A percentile compares a stretch with the other conserved stretches of the same genome.
phyloP scores from a whole-genome alignment of 2,329 filamentous ascomycete species.

The Diaporthe australafricana region DNA sequence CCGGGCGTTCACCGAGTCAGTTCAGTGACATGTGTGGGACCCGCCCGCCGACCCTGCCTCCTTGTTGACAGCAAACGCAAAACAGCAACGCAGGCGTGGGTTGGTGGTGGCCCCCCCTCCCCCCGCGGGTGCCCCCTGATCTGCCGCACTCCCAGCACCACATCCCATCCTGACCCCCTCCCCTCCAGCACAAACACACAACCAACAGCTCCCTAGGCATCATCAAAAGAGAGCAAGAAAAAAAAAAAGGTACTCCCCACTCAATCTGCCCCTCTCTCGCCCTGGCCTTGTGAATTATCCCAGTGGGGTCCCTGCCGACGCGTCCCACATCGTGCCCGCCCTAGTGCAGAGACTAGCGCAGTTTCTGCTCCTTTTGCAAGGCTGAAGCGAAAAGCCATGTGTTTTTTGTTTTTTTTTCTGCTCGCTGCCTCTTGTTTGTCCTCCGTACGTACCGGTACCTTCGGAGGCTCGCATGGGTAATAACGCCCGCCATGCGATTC shows the following conservation, averaged over 20 bases:
- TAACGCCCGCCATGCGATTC: constrained; percentile 22
- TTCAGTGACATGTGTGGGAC: background rate
- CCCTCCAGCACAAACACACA: background rate
- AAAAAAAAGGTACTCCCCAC: background rate
- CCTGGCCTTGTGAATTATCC: constrained; percentile 20
- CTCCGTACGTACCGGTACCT: constrained; percentile 19
- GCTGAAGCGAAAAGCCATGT: constrained; percentile 25
- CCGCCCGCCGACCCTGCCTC: background rate
- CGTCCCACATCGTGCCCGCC: constrained; percentile 9
- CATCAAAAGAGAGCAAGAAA: no score
- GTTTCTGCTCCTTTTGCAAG: constrained; percentile 14
- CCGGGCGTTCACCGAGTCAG: constrained; percentile 23
- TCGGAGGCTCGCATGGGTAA: constrained; percentile 7
- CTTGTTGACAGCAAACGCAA: constrained; percentile 10
- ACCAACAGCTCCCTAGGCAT: no score
- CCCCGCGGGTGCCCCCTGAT: no score
- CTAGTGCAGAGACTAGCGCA: no score
- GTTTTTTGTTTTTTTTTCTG: no score
- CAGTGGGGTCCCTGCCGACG: background rate
- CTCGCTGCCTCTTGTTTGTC: no score
- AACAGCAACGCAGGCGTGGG: no score
- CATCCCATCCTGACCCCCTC: no score
- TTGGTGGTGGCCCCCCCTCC: background rate
- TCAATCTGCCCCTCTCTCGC: background rate
- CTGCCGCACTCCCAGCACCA: background rate